Percentiles rank a stretch among this genome's conserved stretches.
Evolutionary conservation across 2,329 filamentous ascomycete genomes (phyloP).

Genomic region (Thelonectria rubi): DNA sequence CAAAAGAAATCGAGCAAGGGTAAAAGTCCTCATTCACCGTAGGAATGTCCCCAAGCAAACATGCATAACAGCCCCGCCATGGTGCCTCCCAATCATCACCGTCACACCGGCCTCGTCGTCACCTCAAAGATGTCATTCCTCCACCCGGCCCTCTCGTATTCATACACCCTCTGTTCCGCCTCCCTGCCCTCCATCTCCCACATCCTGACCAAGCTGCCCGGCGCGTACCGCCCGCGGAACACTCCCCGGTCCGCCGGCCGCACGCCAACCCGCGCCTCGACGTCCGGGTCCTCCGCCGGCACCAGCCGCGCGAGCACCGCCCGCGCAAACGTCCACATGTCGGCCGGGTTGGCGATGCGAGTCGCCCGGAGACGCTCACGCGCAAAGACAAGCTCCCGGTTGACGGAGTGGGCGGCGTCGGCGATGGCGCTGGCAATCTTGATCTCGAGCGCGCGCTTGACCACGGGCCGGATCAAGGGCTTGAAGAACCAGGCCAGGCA

Average conservation of each 20-base stretch:
- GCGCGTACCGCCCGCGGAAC: constrained; percentile 87
- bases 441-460: constrained; percentile 81
- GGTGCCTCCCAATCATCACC: no score
- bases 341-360: constrained; percentile 79
- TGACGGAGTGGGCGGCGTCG: constrained; percentile 75
- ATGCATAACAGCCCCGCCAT: not conserved
- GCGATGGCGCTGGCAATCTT: constrained; percentile 78
- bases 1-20: not conserved
- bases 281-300: constrained; percentile 77
- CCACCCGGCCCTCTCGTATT: constrained; percentile 78
- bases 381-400: constrained; percentile 87
- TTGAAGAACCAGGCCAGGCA: constrained; percentile 85
- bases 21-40: not conserved
- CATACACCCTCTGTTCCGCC: constrained; percentile 78
- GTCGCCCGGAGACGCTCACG: constrained; percentile 87
- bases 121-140: constrained; percentile 83
- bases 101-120: constrained; percentile 45
- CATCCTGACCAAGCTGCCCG: constrained; percentile 87
- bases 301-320: constrained; percentile 81
- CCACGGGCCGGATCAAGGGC: constrained; percentile 81
- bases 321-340: constrained; percentile 82
- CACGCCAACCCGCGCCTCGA: constrained; percentile 78
- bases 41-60: not conserved
- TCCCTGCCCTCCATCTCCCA: constrained; percentile 82
- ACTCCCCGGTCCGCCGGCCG: constrained; percentile 64